phyloP scores from a whole-genome alignment of 495 filamentous ascomycete species.

The Aspergillus haitiensis region DNA sequence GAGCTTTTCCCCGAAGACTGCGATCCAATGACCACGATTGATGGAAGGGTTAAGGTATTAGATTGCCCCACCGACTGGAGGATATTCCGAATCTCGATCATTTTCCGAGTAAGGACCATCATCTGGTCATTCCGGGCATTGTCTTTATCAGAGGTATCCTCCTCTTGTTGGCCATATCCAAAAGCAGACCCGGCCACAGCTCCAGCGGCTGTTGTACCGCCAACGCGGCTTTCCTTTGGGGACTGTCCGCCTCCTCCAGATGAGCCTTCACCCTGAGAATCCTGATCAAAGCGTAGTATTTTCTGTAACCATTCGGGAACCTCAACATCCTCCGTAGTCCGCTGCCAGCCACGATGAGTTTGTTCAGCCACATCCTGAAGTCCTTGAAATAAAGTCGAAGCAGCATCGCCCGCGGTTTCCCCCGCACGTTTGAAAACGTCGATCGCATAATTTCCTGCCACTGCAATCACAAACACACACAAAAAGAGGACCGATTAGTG shows the following conservation, averaged over 20 bases:
- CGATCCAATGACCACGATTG: conserved; percentile 97
- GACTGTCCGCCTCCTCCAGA: conserved; percentile 52
- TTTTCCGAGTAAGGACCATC: conserved; percentile 98
- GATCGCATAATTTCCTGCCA: conserved; percentile 86
- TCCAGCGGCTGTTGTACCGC: conserved; percentile 46
- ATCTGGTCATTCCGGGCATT: conserved; percentile 92
- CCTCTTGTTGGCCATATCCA: conserved; percentile 69
- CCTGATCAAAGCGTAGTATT: conserved; percentile 62
- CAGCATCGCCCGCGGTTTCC: conserved; percentile 65
- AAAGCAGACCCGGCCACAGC: conserved; percentile 63
- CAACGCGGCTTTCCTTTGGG: conserved; percentile 64
- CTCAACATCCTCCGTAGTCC: conserved; percentile 74
- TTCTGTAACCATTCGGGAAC: conserved; percentile 85
- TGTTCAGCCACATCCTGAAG: conserved; percentile 74
- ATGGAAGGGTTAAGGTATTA: conserved; percentile 79
- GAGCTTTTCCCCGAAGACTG: conserved; percentile 99
- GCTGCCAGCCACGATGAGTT: conserved; percentile 76
- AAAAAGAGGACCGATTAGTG: conserved; percentile 27
- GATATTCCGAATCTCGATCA: conserved; percentile 97
- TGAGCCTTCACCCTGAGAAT: conserved; percentile 39
- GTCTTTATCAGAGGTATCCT: conserved; percentile 63
- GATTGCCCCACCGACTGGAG: conserved; percentile 90
- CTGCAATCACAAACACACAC: conserved; percentile 40
- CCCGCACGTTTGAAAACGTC: conserved; percentile 72
- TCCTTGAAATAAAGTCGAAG: conserved; percentile 63